Evolutionary conservation across 1,284 basidiomycete species (phyloP).

Genomic region (Spongispora temasekensis): DNA sequence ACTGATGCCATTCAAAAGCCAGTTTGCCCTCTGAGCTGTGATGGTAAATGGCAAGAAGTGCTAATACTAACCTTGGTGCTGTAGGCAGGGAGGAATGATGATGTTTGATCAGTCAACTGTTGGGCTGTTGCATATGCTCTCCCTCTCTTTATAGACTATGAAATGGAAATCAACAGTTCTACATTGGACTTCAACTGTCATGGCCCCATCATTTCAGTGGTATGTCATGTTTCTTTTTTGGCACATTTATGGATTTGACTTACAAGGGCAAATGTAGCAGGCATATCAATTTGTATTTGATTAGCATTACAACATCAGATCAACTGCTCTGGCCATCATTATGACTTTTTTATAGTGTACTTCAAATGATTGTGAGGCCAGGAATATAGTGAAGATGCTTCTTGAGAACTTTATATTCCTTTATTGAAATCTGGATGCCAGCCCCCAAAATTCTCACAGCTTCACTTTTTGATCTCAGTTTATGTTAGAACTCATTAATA

Average conservation of each 20-base stretch:
- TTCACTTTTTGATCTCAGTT: background rate
- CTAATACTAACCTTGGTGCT: background rate
- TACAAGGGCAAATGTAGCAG: background rate
- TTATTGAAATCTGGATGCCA: background rate
- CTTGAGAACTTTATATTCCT: background rate
- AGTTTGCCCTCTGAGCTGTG: background rate
- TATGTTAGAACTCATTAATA: slow-evolving; percentile 1
- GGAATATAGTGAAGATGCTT: background rate
- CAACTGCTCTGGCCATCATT: background rate
- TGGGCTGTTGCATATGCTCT: background rate
- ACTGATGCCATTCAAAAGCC: background rate
- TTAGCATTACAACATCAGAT: background rate
- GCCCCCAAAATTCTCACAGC: background rate
- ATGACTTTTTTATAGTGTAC: slow-evolving; percentile 4
- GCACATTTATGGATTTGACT: background rate
- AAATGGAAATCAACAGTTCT: background rate
- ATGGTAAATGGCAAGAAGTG: background rate
- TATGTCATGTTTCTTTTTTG: background rate
- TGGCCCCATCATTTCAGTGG: background rate
- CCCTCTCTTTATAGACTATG: background rate
- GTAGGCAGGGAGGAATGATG: slow-evolving; percentile 4
- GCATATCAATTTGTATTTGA: background rate
- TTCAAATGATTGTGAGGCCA: background rate
- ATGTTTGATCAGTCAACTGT: background rate
- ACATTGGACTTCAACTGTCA: background rate